Percentiles rank a stretch among this genome's conserved stretches.
phyloP scores from a whole-genome alignment of 2,329 filamentous ascomycete species.

The Corniculantispora saksenae region DNA sequence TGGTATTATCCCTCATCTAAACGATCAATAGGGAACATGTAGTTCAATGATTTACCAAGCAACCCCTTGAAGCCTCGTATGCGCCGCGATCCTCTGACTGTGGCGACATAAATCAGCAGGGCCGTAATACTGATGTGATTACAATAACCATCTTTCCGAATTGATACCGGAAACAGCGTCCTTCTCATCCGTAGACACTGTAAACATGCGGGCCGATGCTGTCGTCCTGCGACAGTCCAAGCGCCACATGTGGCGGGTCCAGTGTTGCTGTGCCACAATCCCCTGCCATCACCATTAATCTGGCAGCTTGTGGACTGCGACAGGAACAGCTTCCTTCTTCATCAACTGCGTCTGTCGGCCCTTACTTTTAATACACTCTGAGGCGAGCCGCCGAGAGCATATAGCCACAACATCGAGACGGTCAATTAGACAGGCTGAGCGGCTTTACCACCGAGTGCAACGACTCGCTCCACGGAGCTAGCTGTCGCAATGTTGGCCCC shows the following conservation, averaged over 20 bases:
- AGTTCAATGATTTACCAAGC: too few species aligned
- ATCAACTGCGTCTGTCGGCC: background rate
- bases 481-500: slow-evolving; percentile 66
- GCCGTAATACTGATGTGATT: too few species aligned
- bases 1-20: too few species aligned
- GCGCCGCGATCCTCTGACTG: too few species aligned
- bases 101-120: too few species aligned
- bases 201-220: background rate
- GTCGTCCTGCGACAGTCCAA: background rate
- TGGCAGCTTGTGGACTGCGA: slow-evolving; percentile 13
- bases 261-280: slow-evolving; percentile 19
- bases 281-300: slow-evolving; percentile 17
- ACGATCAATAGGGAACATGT: too few species aligned
- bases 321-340: slow-evolving; percentile 2
- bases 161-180: too few species aligned
- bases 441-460: slow-evolving; percentile 14
- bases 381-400: background rate
- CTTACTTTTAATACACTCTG: background rate
- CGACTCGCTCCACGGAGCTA: slow-evolving; percentile 24
- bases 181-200: background rate
- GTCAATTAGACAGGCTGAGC: background rate
- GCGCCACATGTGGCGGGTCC: slow-evolving; percentile 18
- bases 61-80: too few species aligned
- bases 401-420: background rate
- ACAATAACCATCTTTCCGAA: too few species aligned